Evolutionary conservation across 1,139 yeast genomes (phyloP), one percentile per base, ranked within the genome.

Genomic region (Kluyveromyces sp.): DNA sequence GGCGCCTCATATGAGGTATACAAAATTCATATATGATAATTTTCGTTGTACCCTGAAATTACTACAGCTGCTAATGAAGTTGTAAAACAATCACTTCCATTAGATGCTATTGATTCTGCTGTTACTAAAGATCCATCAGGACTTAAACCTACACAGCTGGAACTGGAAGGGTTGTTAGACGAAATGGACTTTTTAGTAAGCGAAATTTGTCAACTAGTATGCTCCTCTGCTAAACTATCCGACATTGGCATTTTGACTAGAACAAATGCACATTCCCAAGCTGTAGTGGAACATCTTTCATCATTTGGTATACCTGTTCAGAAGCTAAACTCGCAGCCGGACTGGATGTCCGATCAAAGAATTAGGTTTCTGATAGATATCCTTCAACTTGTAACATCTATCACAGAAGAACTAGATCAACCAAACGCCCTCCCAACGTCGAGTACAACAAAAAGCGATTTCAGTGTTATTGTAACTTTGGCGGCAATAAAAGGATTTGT

Each of bases 41-140:
- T 83, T 81, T 54, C 64, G 90, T 50, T 73, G 79, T 36, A 71
- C 85, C 0, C 83, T 0, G 79, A 78, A 47, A 71, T 82, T 3
- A 60, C 79, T 30, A 53, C 65, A 2, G 67, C 72, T 1, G 73
- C 84, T 0, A 45, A 48, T 10, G 30, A 37, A 10, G 43, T 59
- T 10, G 48, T 50, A n/a, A 41, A 41, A 15, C 31, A 42, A 5
- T 43, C 45, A 2, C 25, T 28, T n/a, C 25, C 28, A 2, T 10
- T 25, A 3, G 7, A 34, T 4, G 29, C 40, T 3, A 7, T 34
- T 4, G 34, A 32, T 1, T 34, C 21, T n/a, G 46, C 43, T 56
- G 67, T 3, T 46, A 61, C 30, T 58, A 64, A 43, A 78, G 80
- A 1, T 52, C 51, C 51, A 1, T 46, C 52, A 34, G 49, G 51